Conservation (phyloP, 225 moss, liverwort and hornwort genomes). For the Asterella californica region DNA sequence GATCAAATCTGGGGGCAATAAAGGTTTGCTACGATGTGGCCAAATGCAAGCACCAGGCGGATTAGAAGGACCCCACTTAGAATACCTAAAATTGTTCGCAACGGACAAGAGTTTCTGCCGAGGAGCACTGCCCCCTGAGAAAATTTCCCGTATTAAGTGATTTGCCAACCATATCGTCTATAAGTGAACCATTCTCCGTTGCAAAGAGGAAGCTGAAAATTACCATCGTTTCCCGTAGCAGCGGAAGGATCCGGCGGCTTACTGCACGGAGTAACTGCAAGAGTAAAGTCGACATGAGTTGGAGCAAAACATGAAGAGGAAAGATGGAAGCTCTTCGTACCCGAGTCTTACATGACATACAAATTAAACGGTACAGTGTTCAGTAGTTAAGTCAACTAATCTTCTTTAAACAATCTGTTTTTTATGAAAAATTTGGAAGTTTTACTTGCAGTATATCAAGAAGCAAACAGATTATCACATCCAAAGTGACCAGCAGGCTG, state of each 20-base stretch:
- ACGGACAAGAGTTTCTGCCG: too few species aligned
- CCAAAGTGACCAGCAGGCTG: not conserved
- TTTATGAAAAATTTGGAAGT: not conserved
- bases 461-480: not conserved
- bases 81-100: too few species aligned
- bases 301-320: not conserved
- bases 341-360: not conserved
- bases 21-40: too few species aligned
- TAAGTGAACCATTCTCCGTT: not conserved
- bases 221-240: slow-evolving; percentile 21
- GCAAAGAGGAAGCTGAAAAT: slow-evolving; percentile 3
- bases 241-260: slow-evolving; percentile 26
- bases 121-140: too few species aligned
- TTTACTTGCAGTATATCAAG: not conserved
- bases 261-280: slow-evolving; percentile 33
- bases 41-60: too few species aligned
- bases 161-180: not conserved
- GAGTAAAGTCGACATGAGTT: not conserved
- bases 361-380: not conserved
- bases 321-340: not conserved
- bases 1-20: too few species aligned
- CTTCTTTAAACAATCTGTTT: not conserved
- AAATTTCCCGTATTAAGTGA: too few species aligned
- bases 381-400: not conserved
- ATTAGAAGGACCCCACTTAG: too few species aligned